phyloP scores from a whole-genome alignment of 2,329 filamentous ascomycete genomes.

The Colletotrichum caudatum region DNA sequence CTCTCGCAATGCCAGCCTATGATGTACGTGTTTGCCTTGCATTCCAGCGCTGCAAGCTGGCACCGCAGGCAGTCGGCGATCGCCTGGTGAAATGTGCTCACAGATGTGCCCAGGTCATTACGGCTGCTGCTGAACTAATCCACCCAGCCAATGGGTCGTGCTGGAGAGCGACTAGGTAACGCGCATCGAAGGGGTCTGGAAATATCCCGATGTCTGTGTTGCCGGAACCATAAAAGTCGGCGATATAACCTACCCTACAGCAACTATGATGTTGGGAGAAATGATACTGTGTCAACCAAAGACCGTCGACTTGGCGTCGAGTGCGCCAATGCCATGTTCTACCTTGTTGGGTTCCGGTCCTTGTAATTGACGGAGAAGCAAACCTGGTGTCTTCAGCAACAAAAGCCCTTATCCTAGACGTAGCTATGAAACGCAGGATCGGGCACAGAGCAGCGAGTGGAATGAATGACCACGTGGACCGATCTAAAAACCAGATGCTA shows the following conservation, averaged over 20 bases:
- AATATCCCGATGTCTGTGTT: neutral
- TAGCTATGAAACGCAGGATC: neutral
- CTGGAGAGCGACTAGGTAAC: neutral
- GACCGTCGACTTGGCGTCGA: neutral
- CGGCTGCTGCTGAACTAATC: neutral
- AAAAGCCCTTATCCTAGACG: neutral
- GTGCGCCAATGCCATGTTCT: neutral
- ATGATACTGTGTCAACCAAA: neutral
- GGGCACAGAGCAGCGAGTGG: neutral
- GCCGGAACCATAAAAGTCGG: neutral
- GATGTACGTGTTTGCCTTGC: conserved; percentile 23
- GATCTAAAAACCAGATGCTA: conserved; percentile 1
- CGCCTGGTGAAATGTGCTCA: neutral
- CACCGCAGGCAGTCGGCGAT: neutral
- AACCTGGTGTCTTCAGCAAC: conserved; percentile 17
- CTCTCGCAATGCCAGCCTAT: conserved; percentile 37
- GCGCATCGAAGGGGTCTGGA: neutral
- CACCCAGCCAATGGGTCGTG: neutral
- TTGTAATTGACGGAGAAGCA: conserved; percentile 22
- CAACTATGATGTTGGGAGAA: neutral
- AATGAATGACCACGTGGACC: neutral
- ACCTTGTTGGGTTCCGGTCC: conserved; percentile 4
- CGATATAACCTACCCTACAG: neutral
- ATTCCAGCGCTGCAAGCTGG: neutral
- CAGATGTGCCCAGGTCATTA: neutral